These are phyloP conservation scores for Handroanthus guayacan DNA, from an alignment of 257 asterid species.

Conservation along the genomic window DNA sequence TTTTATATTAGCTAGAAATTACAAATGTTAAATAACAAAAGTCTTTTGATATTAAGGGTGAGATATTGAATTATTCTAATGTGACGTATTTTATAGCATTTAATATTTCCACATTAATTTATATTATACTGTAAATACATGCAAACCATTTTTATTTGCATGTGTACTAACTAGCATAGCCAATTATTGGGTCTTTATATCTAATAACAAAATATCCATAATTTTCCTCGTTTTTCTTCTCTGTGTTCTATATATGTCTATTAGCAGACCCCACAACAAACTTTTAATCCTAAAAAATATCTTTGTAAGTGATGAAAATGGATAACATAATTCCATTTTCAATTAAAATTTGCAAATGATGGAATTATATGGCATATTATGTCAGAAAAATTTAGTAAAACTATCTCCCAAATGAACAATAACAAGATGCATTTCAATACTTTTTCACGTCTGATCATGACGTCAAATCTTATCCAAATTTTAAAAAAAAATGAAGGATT, in stretches of 20 bases:
- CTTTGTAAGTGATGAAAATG: not conserved
- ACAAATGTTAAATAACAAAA: no score
- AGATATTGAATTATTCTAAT: no score
- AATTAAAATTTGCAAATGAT: not conserved
- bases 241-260: not conserved
- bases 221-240: not conserved
- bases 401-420: not conserved
- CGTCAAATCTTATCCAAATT: no score
- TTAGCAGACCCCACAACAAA: not conserved
- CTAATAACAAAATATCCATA: not conserved
- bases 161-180: not conserved
- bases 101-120: no score
- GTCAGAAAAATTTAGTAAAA: not conserved
- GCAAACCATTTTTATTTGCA: not conserved
- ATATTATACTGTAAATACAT: not conserved
- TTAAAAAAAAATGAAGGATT: no score
- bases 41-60: no score
- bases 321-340: not conserved
- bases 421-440: no score
- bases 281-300: not conserved
- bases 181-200: slow-evolving; percentile 1
- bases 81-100: no score
- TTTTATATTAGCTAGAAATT: no score
- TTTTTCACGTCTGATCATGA: no score
- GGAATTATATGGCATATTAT: not conserved